These are phyloP conservation scores for Diaporthe aspalathi DNA, from an alignment of 2,329 filamentous ascomycete genomes.

Conservation along the genomic window DNA sequence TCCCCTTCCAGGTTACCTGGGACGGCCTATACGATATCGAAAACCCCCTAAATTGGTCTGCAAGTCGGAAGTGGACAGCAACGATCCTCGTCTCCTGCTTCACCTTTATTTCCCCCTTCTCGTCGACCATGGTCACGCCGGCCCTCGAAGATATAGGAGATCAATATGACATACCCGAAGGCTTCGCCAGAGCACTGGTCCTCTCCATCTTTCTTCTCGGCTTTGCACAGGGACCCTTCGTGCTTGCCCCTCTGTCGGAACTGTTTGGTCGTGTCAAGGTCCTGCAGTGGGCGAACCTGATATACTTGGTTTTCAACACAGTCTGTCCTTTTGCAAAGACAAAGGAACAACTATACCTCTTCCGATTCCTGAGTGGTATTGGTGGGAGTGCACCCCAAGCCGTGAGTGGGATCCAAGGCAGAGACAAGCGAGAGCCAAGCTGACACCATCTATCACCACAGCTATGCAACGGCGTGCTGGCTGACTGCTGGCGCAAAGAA, in stretches of 20 bases:
- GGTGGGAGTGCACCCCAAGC: constrained; percentile 43
- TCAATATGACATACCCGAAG: constrained; percentile 21
- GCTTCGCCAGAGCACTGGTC: constrained; percentile 8
- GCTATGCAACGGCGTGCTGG: constrained; percentile 52
- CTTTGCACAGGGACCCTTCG: constrained; percentile 28
- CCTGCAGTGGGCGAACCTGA: constrained; percentile 46
- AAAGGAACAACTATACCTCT: constrained; percentile 45
- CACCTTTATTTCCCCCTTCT: constrained; percentile 36
- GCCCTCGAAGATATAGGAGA: constrained; percentile 22
- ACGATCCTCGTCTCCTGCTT: constrained; percentile 32
- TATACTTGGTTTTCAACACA: constrained; percentile 47
- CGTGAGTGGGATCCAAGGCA: no score
- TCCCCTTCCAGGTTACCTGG: constrained; percentile 27
- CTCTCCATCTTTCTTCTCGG: constrained; percentile 23
- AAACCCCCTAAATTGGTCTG: constrained; percentile 32
- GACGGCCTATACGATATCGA: constrained; percentile 29
- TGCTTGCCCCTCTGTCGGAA: constrained; percentile 53
- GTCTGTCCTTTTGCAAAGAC: constrained; percentile 44
- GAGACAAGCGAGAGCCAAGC: accelerated
- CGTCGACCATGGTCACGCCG: constrained; percentile 32
- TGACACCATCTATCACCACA: neutral
- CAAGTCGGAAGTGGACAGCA: constrained; percentile 25
- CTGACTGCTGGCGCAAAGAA: constrained; percentile 55
- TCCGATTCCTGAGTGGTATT: constrained; percentile 49
- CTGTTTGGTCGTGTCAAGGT: constrained; percentile 48